Percentiles rank a stretch among this genome's conserved stretches.
Evolutionary conservation across 1,284 basidiomycete species (phyloP).

Genomic region (Farysia itapuensis): DNA sequence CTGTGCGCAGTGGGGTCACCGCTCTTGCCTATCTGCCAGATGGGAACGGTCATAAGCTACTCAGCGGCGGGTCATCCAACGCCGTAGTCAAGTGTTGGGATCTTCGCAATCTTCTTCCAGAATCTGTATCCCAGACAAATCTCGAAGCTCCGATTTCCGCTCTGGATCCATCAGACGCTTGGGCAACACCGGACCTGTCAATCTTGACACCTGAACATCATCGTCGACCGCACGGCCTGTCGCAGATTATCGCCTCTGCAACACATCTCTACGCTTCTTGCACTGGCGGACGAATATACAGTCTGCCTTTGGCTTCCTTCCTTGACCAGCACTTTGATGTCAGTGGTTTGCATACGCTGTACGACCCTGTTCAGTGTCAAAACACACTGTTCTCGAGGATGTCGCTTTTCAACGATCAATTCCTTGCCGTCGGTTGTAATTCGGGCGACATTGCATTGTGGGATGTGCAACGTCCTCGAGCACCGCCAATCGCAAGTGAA

Average conservation of each 20-base stretch:
- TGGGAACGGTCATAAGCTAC: slow-evolving; percentile 37
- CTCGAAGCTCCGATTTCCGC: background rate
- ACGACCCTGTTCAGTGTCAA: slow-evolving; percentile 42
- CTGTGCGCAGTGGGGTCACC: slow-evolving; percentile 39
- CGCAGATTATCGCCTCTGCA: slow-evolving; percentile 38
- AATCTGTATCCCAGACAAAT: slow-evolving; percentile 6
- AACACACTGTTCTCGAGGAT: slow-evolving; percentile 56
- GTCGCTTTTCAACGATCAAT: slow-evolving; percentile 49
- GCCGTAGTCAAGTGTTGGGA: slow-evolving; percentile 56
- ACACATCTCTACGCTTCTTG: slow-evolving; percentile 43
- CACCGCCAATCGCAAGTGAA: background rate
- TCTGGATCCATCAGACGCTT: background rate
- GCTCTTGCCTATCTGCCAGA: slow-evolving; percentile 41
- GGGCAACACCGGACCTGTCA: slow-evolving; percentile 32
- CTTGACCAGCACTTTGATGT: slow-evolving; percentile 6
- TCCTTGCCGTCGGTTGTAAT: slow-evolving; percentile 54
- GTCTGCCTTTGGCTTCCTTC: slow-evolving; percentile 19
- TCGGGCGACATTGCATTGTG: slow-evolving; percentile 52
- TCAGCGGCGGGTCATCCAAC: slow-evolving; percentile 46
- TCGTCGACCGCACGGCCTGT: slow-evolving; percentile 50
- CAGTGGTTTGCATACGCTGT: slow-evolving; percentile 21
- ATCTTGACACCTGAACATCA: slow-evolving; percentile 5
- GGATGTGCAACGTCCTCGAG: slow-evolving; percentile 20
- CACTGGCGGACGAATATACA: slow-evolving; percentile 52
- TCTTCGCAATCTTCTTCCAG: slow-evolving; percentile 27